phyloP scores from a whole-genome alignment of 176 grass and related monocot genomes.

The Raddia guianensis region DNA sequence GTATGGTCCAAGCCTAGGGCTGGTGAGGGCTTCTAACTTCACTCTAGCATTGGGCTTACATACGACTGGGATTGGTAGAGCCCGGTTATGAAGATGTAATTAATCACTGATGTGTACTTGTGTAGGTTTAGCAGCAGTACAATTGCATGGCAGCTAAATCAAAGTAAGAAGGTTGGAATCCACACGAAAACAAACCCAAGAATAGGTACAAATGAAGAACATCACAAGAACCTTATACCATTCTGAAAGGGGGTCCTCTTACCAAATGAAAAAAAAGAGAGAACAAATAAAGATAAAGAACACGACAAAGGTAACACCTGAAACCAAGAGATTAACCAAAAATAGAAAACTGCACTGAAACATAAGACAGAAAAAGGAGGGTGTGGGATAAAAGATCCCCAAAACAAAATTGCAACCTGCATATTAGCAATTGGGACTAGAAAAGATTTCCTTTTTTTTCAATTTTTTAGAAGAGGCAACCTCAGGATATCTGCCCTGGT shows the following conservation, averaged over 20 bases:
- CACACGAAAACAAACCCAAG: not conserved
- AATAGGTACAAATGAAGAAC: not conserved
- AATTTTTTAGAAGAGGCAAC: too few relatives aligned
- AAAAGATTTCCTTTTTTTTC: too few relatives aligned
- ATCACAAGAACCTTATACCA: not conserved
- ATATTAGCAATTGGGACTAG: not conserved
- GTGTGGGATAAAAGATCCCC: not conserved
- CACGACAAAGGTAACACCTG: not conserved
- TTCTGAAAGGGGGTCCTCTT: not conserved
- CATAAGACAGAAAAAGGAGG: not conserved
- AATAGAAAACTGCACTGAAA: not conserved
- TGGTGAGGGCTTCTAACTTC: not conserved
- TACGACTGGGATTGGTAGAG: not conserved
- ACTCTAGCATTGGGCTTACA: not conserved
- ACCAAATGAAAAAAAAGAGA: not conserved
- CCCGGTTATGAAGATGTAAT: constrained; percentile 13
- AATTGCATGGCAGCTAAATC: not conserved
- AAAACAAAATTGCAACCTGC: not conserved
- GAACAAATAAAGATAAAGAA: not conserved
- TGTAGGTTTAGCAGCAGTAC: not conserved
- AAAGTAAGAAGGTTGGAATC: constrained; percentile 2
- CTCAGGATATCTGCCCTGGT: too few relatives aligned
- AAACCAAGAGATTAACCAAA: not conserved
- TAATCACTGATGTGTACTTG: not conserved
- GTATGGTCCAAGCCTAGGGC: not conserved